phyloP scores from a whole-genome alignment of 2,329 filamentous ascomycete species.

The Emydomyces testavorans region DNA sequence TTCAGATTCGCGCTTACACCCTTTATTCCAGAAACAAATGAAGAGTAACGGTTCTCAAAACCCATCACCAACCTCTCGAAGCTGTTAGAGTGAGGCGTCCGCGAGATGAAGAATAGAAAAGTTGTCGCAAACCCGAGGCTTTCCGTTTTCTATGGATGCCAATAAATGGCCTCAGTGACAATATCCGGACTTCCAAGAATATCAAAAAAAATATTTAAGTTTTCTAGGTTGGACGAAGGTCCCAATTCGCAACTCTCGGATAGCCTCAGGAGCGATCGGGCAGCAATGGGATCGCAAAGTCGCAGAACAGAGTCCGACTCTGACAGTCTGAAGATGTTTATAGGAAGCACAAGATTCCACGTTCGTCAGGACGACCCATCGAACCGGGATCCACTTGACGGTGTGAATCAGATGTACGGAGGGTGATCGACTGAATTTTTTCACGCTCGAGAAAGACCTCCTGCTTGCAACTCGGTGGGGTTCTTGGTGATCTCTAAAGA shows the following conservation, averaged over 20 bases:
- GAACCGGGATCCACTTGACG: background rate
- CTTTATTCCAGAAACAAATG: no score
- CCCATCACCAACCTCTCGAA: background rate
- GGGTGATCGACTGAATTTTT: background rate
- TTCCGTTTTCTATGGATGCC: no score
- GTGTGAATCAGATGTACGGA: conserved; percentile 1
- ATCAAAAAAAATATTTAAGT: background rate
- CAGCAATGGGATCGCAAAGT: conserved; percentile 9
- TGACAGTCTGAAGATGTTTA: conserved; percentile 6
- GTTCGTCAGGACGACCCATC: conserved; percentile 7
- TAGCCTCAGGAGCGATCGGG: conserved; percentile 5
- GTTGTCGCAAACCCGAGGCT: background rate
- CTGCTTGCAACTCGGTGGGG: background rate
- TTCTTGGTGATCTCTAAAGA: background rate
- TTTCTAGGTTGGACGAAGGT: background rate
- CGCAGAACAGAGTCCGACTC: conserved; percentile 7
- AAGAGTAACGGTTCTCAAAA: no score
- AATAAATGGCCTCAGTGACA: no score
- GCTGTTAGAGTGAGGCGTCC: background rate
- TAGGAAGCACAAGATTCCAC: conserved; percentile 7
- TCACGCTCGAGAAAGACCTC: background rate
- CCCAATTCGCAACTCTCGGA: background rate
- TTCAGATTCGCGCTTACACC: background rate
- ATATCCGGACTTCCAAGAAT: no score
- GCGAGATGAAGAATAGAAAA: background rate